These are phyloP conservation scores for Senna siamea DNA, from an alignment of 306 rosid genomes.

Conservation along the genomic window DNA sequence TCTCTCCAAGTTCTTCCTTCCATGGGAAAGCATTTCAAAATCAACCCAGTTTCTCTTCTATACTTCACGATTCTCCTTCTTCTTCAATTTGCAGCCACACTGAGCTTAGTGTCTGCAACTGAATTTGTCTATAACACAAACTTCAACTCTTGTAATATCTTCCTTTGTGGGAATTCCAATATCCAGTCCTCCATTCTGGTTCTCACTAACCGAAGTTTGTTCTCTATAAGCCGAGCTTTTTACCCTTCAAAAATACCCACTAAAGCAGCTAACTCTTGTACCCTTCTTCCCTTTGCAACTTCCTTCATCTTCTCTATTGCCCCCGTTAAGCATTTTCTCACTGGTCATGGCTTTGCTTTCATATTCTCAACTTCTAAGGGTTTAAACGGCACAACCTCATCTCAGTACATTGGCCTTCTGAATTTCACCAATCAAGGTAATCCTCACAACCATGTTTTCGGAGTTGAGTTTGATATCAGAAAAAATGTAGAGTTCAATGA, in stretches of 20 bases:
- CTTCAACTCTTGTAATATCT: conserved; percentile 45
- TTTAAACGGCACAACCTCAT: conserved; percentile 41
- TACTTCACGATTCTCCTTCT: background rate
- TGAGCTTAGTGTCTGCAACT: conserved; percentile 24
- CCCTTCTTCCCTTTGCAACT: conserved; percentile 46
- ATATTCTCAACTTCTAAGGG: conserved; percentile 38
- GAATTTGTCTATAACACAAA: conserved; percentile 53
- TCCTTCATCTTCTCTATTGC: conserved; percentile 56
- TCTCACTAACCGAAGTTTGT: conserved; percentile 42
- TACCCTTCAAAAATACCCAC: conserved; percentile 47
- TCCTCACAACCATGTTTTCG: conserved; percentile 39
- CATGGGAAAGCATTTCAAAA: background rate
- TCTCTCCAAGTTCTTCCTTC: background rate
- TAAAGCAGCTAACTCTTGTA: conserved; percentile 6
- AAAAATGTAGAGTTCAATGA: conserved; percentile 50
- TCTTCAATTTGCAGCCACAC: background rate
- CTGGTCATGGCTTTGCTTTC: conserved; percentile 52
- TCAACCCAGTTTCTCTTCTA: background rate
- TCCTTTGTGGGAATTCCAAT: conserved; percentile 44
- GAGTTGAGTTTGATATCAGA: conserved; percentile 48
- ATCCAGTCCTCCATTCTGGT: conserved; percentile 43
- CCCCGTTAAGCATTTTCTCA: conserved; percentile 33
- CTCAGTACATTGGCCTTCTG: conserved; percentile 47
- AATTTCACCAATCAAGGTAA: conserved; percentile 44
- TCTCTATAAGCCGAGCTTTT: conserved; percentile 50